A percentile compares a stretch with the other conserved stretches of the same genome.
These are phyloP conservation scores for Cystoisospora suis DNA, from an alignment of 169 alveolate species.

Conservation along the genomic window DNA sequence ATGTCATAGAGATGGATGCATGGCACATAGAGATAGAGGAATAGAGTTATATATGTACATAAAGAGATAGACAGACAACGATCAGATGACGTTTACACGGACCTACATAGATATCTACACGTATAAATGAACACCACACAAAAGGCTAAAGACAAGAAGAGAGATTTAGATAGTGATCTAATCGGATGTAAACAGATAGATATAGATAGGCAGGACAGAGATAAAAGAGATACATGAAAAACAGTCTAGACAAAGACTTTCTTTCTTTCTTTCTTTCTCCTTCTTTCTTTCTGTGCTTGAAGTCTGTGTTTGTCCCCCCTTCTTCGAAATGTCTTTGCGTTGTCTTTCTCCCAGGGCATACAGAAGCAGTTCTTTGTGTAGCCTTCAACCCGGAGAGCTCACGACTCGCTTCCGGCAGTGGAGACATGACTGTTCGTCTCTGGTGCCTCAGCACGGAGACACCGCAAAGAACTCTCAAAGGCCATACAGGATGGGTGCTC, in stretches of 20 bases:
- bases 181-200: neutral
- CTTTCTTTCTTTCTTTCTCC: neutral
- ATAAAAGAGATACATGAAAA: too few relatives aligned
- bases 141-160: too few relatives aligned
- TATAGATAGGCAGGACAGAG: neutral
- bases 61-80: neutral
- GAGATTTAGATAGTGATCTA: too few relatives aligned
- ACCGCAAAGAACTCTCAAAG: conserved; percentile 82
- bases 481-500: conserved; percentile 91
- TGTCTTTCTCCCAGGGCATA: conserved; percentile 79
- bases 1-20: neutral
- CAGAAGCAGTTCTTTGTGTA: conserved; percentile 86
- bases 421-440: conserved; percentile 78
- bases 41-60: neutral
- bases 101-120: neutral
- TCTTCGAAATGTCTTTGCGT: neutral
- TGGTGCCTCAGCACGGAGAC: conserved; percentile 94
- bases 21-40: neutral
- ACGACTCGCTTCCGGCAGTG: conserved; percentile 69
- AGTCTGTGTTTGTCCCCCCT: neutral
- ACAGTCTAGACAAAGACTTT: too few relatives aligned
- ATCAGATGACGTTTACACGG: neutral
- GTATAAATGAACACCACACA: neutral
- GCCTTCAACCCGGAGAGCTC: conserved; percentile 92
- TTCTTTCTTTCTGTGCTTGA: neutral